Evolutionary conservation across 2,329 filamentous ascomycete species (phyloP), one percentile per base, ranked within the genome.

Genomic region (Colletotrichum paranaense): DNA sequence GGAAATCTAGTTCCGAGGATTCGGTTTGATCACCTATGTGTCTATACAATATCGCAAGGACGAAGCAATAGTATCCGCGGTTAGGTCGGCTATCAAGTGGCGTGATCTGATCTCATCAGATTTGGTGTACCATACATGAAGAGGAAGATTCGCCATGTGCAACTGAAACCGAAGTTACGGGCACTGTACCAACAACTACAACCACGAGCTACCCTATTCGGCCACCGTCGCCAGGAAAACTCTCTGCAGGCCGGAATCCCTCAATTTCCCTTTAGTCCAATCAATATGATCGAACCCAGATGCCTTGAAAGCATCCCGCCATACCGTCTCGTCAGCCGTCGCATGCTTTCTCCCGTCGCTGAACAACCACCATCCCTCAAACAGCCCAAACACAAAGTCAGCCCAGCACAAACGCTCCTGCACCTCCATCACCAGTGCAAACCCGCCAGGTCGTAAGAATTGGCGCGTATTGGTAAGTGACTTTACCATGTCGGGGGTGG

Each of bases 281-380:
- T 76, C 75, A 5, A 78, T 74, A 46, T 74, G 62, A 1, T 56
- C 59, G n/a, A 75, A 78, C 0, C 77, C 77, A 0, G 71, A 74
- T 4, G 57, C 38, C 14, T 62, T 52, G 62, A 70, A 70, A 9
- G 67, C 55, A 4, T 70, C 67, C 2, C 42, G 58, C 67, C 67
- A 70, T n/a, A 55, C 62, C 59, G 7, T 32, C 14, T 38, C 67
- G n/a, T 66, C 55, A 11, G 67, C 67, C 12, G 53, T 70, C 9
- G 59, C 26, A 7, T 35, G 77, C 14, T 69, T 67, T 2, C 79
- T 76, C 2, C 79, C 81, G 58, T 83, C 82, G 5, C 79, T 76
- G 32, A 81, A 82, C 30, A 80, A 69, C 82, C 82, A 85, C 82
- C 83, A 84, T 3, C 83, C 82, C 24, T 84, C 80, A 4, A 84